Percentiles rank a stretch among this genome's conserved stretches.
phyloP scores from a whole-genome alignment of 2,329 filamentous ascomycete species.

The Dactylellina parvicollis region DNA sequence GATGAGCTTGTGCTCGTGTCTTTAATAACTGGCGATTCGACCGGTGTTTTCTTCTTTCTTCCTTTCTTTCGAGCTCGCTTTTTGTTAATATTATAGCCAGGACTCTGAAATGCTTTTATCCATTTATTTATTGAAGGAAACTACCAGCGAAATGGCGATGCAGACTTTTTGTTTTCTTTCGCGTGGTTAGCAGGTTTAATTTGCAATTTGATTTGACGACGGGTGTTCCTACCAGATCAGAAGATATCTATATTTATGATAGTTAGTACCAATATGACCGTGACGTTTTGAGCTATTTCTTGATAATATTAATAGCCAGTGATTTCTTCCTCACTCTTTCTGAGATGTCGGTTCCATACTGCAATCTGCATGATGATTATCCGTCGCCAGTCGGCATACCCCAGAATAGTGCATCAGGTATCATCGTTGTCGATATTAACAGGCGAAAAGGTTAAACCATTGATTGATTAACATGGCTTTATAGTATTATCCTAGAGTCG shows the following conservation, averaged over 20 bases:
- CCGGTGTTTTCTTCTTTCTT: not conserved
- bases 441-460: not conserved
- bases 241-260: too few species aligned
- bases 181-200: not conserved
- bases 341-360: too few species aligned
- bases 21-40: not conserved
- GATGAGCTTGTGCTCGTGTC: not conserved
- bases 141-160: constrained; percentile 9
- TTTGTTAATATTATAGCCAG: constrained; percentile 14
- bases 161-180: not conserved
- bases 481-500: not conserved
- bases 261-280: not conserved
- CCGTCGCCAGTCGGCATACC: not conserved
- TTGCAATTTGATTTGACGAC: not conserved
- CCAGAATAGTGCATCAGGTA: not conserved
- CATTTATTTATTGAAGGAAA: constrained; percentile 30
- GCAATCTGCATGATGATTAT: too few species aligned
- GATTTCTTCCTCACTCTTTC: too few species aligned
- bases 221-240: too few species aligned
- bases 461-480: too few species aligned
- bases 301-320: not conserved
- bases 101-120: too few species aligned
- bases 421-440: not conserved
- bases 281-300: not conserved
- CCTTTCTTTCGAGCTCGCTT: not conserved